Conservation (phyloP, 1,284 basidiomycete species). For the Cutaneotrichosporon sp. region DNA sequence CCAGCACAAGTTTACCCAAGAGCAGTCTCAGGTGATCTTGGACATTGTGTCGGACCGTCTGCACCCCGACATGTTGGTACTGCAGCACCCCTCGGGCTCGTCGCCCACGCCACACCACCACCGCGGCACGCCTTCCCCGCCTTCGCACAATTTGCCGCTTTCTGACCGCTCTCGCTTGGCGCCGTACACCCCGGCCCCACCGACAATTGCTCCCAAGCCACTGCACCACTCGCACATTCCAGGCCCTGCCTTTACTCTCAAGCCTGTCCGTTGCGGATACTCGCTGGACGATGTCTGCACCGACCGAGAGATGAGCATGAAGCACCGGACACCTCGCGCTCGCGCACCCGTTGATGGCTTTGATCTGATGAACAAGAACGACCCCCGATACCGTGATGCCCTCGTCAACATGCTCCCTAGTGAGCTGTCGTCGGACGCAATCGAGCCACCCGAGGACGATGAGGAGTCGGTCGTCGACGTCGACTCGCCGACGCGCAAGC, state of each 20-base stretch:
- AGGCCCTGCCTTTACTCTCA: slow-evolving; percentile 15
- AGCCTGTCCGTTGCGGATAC: slow-evolving; percentile 25
- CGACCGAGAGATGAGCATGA: slow-evolving; percentile 31
- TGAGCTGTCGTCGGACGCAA: slow-evolving; percentile 27
- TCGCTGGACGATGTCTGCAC: slow-evolving; percentile 29
- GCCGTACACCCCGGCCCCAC: slow-evolving; percentile 20
- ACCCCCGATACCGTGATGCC: slow-evolving; percentile 29
- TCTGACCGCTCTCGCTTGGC: slow-evolving; percentile 15
- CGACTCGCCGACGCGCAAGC: slow-evolving; percentile 30
- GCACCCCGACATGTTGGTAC: slow-evolving; percentile 26
- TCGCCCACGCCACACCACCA: slow-evolving; percentile 21
- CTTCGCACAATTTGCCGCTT: slow-evolving; percentile 9
- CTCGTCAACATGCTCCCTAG: slow-evolving; percentile 27
- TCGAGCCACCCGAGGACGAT: slow-evolving; percentile 29
- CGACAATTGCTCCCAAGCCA: slow-evolving; percentile 24
- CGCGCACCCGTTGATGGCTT: slow-evolving; percentile 22
- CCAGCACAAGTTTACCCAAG: slow-evolving; percentile 22
- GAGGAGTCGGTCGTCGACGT: slow-evolving; percentile 24
- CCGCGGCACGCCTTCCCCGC: slow-evolving; percentile 10
- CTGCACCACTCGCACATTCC: slow-evolving; percentile 10
- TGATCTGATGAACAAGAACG: slow-evolving; percentile 30
- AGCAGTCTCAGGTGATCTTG: slow-evolving; percentile 26
- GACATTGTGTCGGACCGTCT: slow-evolving; percentile 29
- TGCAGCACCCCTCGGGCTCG: slow-evolving; percentile 26
- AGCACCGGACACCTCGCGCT: slow-evolving; percentile 22